Base-by-base conservation (phyloP, 495 filamentous ascomycete species). In the Penicillium ochrochloron region DNA sequence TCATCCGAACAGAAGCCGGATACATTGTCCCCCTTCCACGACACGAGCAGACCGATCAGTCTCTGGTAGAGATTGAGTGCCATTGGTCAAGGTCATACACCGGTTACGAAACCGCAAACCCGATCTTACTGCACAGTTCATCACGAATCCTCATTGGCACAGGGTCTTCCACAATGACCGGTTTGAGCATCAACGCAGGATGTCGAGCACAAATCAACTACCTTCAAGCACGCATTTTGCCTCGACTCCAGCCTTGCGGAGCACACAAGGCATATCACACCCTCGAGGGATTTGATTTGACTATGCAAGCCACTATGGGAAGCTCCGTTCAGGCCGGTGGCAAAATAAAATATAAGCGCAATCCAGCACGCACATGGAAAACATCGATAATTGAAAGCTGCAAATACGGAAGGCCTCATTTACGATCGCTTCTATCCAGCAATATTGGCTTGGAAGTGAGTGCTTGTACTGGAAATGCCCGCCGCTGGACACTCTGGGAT, bases 381-480 rank as follows among this genome's bases (percentile, higher is more conserved):
- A n/a, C 60, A 2, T 56, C 31, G 7, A 41, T 66, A 12, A 62
- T 66, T 35, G 48, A 48, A 5, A 48, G 41, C n/a, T 66, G 56
- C 15, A 39, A 44, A 25, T 37, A 33, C 14, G 19, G 29, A 19
- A 14, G 50, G 6, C 39, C 48, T 6, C 39, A 42, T 23, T 17
- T 66, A n/a, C 23, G 29, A 12, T 19, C 33, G 15, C 48, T 56
- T 39, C 50, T 63, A 37, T 50, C 62, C 12, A 51, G 46, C 1
- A 39, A 62, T 11, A 42, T 63, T 25, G 64, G 64, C 6, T 44
- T 66, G 14, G 60, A 66, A 41, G 39, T 66, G 5, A 66, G 60
- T 27, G 55, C 55, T 12, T 66, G 60, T 10, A 66, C 64, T n/a
- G 64, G 60, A 8, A 66, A 66, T 56, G 64, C 60, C 23, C 56